Evolutionary conservation across 2,329 filamentous ascomycete genomes (phyloP).

Genomic region (Arthroderma uncinatum): DNA sequence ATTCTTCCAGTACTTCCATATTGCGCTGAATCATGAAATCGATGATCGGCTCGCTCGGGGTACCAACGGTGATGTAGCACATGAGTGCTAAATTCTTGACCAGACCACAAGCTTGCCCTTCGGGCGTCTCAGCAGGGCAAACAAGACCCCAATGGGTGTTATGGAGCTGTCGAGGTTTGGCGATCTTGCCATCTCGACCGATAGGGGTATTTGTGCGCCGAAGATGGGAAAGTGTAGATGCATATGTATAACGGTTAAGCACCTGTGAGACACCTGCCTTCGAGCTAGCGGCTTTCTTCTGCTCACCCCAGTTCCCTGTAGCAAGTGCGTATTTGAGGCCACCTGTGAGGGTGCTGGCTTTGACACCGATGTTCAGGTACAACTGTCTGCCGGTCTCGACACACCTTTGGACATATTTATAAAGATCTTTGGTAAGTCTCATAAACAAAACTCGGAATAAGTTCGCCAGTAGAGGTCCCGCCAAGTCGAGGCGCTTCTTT

Average conservation of each 20-base stretch:
- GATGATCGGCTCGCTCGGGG: slow-evolving; percentile 76
- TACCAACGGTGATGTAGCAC: slow-evolving; percentile 96
- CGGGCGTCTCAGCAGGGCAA: slow-evolving; percentile 92
- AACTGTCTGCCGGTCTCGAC: slow-evolving; percentile 84
- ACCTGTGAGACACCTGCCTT: slow-evolving; percentile 98
- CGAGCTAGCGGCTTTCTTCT: slow-evolving; percentile 92
- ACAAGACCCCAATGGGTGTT: slow-evolving; percentile 98
- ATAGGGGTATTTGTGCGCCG: slow-evolving; percentile 96
- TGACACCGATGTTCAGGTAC: slow-evolving; percentile 81
- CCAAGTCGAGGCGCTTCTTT: slow-evolving; percentile 94
- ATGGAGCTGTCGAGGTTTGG: slow-evolving; percentile 93
- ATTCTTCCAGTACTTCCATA: slow-evolving; percentile 95
- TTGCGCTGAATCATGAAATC: slow-evolving; percentile 93
- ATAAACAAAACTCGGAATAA: slow-evolving; percentile 87
- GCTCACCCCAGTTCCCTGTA: slow-evolving; percentile 98
- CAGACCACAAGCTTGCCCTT: slow-evolving; percentile 94
- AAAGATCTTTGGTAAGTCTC: slow-evolving; percentile 81
- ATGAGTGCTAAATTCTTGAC: slow-evolving; percentile 97
- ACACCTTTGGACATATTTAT: slow-evolving; percentile 80
- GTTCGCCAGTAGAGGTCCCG: slow-evolving; percentile 88
- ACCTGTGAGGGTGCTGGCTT: slow-evolving; percentile 80
- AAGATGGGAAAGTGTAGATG: slow-evolving; percentile 92
- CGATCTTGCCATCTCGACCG: slow-evolving; percentile 93
- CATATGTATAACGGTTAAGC: slow-evolving; percentile 92
- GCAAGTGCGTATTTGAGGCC: slow-evolving; percentile 93